Conservation (phyloP, 208 protist genomes). For the Acanthamoeba lugdunensis region DNA sequence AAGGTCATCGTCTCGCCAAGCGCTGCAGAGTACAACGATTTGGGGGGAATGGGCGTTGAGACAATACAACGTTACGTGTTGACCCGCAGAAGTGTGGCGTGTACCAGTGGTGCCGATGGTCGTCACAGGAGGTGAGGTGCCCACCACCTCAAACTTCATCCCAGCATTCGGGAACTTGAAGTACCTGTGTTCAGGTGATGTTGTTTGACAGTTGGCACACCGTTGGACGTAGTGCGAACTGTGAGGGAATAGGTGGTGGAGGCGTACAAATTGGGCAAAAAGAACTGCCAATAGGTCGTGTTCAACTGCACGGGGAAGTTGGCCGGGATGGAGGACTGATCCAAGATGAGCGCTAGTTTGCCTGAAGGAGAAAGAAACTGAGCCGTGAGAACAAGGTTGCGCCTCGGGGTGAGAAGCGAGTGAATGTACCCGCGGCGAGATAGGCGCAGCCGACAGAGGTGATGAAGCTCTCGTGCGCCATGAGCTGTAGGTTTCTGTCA, state of each 20-base stretch:
- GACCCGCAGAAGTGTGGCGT: no score
- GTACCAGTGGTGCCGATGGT: constrained; percentile 26
- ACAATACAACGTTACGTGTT: no score
- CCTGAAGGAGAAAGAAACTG: background rate
- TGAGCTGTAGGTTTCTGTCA: constrained; percentile 29
- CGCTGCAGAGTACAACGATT: background rate
- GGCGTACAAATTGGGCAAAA: constrained; percentile 43
- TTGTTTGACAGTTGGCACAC: no score
- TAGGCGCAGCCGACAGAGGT: constrained; percentile 54
- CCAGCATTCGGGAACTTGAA: constrained; percentile 52
- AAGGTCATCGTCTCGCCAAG: constrained; percentile 33
- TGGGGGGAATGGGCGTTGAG: no score
- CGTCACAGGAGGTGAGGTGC: constrained; percentile 15
- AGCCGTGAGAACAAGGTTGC: no score
- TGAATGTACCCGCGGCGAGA: constrained; percentile 11
- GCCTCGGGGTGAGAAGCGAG: no score
- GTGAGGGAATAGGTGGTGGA: no score
- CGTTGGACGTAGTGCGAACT: no score
- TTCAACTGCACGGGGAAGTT: constrained; percentile 59
- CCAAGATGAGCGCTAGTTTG: constrained; percentile 24
- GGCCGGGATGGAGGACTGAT: constrained; percentile 44
- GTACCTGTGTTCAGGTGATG: background rate
- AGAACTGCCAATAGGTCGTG: constrained; percentile 39
- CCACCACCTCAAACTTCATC: constrained; percentile 52
- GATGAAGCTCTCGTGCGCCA: constrained; percentile 46